Base-by-base conservation (phyloP, 352 stramenopile genomes). In the Thalassiosira oceanica region DNA sequence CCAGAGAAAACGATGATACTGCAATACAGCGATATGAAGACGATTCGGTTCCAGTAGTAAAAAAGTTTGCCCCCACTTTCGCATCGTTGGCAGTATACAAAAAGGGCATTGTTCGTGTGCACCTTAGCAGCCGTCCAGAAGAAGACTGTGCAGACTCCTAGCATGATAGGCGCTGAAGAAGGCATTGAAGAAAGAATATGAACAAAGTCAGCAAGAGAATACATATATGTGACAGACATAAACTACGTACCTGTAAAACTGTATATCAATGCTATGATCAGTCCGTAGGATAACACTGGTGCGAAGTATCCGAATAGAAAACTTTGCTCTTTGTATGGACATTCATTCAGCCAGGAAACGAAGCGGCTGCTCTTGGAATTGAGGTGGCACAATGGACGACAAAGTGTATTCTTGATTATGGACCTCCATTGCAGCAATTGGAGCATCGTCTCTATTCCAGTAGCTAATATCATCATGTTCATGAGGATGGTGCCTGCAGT, bases 61-160 rank as follows among this genome's bases (percentile, higher is more conserved):
- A 85, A 77, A 16, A 80, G 50, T 24, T 61, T 74, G 13, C 76
- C 76, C n/a, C 76, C 76, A 31, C 71, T 63, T 45, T 82, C 72
- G 45, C 71, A 83, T 3, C 46, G 55, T 28, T 82, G 57, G 15
- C 54, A 66, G 42, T 83, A 85, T 6, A 83, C 53, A 52, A 72
- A 84, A 4, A 84, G 53, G 6, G 69, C 62, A 64, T 73, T 62
- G 55, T 75, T 53, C 13, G 67, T 78, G 41, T 79, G 72, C 6
- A 81, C 61, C 35, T 85, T 82, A 0, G 65, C 67, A 23, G 66
- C 58, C 5, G 66, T 36, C 53, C 63, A 78, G 50, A 82, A 78
- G 31, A 69, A 78, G 13, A 74, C 20, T 8, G 58, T 53, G 42
- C 65, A 78, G 23, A 61, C 48, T 3, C 72, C 61, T 24, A 77